phyloP scores from a whole-genome alignment of 192 early-diverging fungal species.

The Coemansia sp. region DNA sequence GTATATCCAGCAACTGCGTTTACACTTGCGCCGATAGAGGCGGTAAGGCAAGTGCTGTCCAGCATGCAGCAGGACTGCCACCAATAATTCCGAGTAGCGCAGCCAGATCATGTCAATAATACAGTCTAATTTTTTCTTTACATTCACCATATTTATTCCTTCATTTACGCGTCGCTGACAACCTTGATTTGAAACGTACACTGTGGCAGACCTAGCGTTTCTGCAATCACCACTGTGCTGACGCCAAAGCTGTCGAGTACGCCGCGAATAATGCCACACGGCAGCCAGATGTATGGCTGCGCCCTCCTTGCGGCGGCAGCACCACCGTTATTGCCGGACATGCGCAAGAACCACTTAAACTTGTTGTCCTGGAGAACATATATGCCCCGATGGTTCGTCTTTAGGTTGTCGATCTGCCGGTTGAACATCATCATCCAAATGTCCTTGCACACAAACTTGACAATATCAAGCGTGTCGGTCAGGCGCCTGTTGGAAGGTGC shows the following conservation, averaged over 20 bases:
- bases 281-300: slow-evolving; percentile 91
- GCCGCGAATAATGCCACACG: slow-evolving; percentile 96
- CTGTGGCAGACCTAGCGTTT: slow-evolving; percentile 80
- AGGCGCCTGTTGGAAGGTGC: slow-evolving; percentile 87
- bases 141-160: background rate
- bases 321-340: slow-evolving; percentile 80
- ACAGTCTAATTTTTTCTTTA: background rate
- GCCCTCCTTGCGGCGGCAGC: slow-evolving; percentile 78
- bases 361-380: slow-evolving; percentile 98
- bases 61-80: slow-evolving; percentile 23
- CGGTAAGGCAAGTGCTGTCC: slow-evolving; percentile 32
- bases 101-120: background rate
- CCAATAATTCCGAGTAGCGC: background rate
- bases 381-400: slow-evolving; percentile 97
- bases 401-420: slow-evolving; percentile 98
- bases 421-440: slow-evolving; percentile 94
- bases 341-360: slow-evolving; percentile 92
- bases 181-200: slow-evolving; percentile 66
- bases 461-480: slow-evolving; percentile 90
- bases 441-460: slow-evolving; percentile 99
- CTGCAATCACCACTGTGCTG: slow-evolving; percentile 80
- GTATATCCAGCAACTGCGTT: slow-evolving; percentile 90
- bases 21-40: slow-evolving; percentile 69
- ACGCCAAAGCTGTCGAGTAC: slow-evolving; percentile 91
- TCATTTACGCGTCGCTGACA: slow-evolving; percentile 26